These are phyloP conservation scores for Penicillium decumbens DNA, from an alignment of 2,329 filamentous ascomycete genomes.

Conservation along the genomic window DNA sequence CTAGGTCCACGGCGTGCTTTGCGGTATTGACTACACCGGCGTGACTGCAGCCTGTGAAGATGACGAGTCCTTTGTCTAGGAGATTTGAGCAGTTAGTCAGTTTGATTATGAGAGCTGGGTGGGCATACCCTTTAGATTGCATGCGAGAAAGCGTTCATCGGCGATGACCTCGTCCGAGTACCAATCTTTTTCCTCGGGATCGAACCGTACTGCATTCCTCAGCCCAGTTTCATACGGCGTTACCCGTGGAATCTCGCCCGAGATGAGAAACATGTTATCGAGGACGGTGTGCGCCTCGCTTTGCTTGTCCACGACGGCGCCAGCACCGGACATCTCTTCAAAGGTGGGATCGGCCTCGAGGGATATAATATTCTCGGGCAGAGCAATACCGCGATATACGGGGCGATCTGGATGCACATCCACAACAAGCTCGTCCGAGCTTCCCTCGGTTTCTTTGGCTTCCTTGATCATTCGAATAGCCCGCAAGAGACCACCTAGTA, in stretches of 20 bases:
- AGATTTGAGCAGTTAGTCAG: neutral
- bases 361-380: constrained; percentile 43
- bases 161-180: constrained; percentile 47
- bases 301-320: constrained; percentile 40
- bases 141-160: constrained; percentile 54
- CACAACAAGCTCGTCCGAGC: constrained; percentile 33
- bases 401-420: constrained; percentile 54
- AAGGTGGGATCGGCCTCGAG: constrained; percentile 53
- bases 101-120: neutral
- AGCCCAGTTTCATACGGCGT: constrained; percentile 50
- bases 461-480: constrained; percentile 49
- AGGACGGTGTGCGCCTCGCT: constrained; percentile 45
- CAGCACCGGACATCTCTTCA: constrained; percentile 44
- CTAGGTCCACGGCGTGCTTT: constrained; percentile 44
- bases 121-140: constrained; percentile 47
- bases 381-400: constrained; percentile 47
- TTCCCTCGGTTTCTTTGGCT: constrained; percentile 31
- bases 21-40: constrained; percentile 53
- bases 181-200: constrained; percentile 42
- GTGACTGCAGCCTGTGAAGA: constrained; percentile 56
- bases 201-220: constrained; percentile 44
- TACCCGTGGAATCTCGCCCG: constrained; percentile 49
- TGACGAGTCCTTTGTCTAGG: constrained; percentile 49
- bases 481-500: constrained; percentile 46
- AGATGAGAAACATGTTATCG: constrained; percentile 51